Conservation (phyloP, 768 basidiomycete genomes). For the Suillus occidentalis region DNA sequence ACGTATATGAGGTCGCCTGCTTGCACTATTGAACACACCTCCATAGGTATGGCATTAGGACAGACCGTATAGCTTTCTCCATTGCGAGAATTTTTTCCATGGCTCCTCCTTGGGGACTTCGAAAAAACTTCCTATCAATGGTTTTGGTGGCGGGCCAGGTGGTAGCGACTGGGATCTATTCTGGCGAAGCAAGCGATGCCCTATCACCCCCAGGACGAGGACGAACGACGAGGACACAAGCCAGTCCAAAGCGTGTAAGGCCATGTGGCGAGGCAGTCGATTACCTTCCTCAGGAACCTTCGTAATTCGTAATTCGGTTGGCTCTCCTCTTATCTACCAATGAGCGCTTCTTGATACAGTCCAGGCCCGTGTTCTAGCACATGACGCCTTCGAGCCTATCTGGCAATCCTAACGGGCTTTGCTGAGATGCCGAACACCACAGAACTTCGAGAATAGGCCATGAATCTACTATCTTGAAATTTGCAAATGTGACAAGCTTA, state of each 20-base stretch:
- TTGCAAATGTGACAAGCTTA: constrained; percentile 17
- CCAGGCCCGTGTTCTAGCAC: neutral
- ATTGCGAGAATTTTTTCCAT: constrained; percentile 26
- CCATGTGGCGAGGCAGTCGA: neutral
- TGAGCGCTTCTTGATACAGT: neutral
- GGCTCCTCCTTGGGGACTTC: constrained; percentile 21
- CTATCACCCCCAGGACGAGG: neutral
- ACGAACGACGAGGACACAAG: neutral
- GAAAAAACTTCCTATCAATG: constrained; percentile 27
- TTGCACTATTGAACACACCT: neutral
- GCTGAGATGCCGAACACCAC: neutral
- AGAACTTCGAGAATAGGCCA: neutral
- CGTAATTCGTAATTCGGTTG: neutral
- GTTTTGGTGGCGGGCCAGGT: constrained; percentile 27
- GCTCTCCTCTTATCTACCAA: constrained; percentile 2
- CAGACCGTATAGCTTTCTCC: constrained; percentile 18
- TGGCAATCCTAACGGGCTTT: neutral
- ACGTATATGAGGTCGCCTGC: constrained; percentile 20
- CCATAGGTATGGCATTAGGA: neutral
- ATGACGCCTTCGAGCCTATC: neutral
- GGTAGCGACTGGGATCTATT: constrained; percentile 18
- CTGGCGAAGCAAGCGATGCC: neutral
- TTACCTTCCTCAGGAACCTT: neutral
- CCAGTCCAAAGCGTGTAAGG: neutral
- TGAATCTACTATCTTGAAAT: neutral